Conservation (phyloP, 169 alveolate genomes). For the Babesia ovis region DNA sequence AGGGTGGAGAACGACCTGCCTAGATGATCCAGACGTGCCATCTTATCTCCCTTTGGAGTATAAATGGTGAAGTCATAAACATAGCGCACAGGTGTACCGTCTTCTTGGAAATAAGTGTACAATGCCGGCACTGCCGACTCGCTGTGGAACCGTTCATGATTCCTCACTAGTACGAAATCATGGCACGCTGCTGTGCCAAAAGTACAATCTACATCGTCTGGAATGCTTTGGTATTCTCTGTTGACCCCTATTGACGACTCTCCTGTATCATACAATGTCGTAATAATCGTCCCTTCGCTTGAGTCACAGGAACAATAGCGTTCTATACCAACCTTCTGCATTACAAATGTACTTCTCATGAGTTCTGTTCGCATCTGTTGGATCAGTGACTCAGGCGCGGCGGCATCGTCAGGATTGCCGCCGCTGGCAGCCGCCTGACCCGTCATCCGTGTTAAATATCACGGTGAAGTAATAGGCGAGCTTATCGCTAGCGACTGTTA, state of each 20-base stretch:
- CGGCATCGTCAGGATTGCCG: constrained; percentile 6
- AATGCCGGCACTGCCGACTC: constrained; percentile 48
- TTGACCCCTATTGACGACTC: constrained; percentile 5
- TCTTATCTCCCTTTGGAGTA: constrained; percentile 40
- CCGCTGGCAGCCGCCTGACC: background rate
- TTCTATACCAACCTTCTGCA: constrained; percentile 5
- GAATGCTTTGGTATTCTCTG: background rate
- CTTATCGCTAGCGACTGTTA: background rate
- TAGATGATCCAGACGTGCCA: constrained; percentile 52
- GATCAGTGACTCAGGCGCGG: background rate
- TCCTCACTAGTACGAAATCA: constrained; percentile 24
- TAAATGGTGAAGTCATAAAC: constrained; percentile 40
- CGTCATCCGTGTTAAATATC: background rate
- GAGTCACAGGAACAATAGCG: constrained; percentile 22
- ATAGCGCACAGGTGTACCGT: constrained; percentile 55
- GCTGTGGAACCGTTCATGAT: constrained; percentile 34
- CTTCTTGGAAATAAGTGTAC: constrained; percentile 54
- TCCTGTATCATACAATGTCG: constrained; percentile 37
- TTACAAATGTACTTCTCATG: background rate
- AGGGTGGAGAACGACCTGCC: constrained; percentile 15
- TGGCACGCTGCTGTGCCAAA: constrained; percentile 31
- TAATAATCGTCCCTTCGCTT: constrained; percentile 1
- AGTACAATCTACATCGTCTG: constrained; percentile 18
- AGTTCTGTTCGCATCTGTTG: background rate
- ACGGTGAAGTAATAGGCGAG: background rate